Evolutionary conservation across 176 grass and related monocot genomes (phyloP).

Genomic region (Aegilops longissima): DNA sequence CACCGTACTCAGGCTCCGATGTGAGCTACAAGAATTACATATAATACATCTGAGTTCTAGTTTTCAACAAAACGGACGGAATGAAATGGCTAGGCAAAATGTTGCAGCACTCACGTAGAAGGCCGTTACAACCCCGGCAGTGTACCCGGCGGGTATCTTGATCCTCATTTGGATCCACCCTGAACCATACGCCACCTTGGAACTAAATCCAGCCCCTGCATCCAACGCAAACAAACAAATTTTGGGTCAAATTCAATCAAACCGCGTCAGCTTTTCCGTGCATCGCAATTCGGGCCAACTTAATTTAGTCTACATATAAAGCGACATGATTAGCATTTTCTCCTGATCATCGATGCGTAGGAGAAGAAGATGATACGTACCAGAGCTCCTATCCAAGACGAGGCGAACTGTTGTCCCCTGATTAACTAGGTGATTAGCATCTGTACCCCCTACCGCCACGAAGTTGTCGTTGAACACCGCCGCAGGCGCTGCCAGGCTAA

Average conservation of each 20-base stretch:
- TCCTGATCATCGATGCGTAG: too few relatives aligned
- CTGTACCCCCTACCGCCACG: slow-evolving; percentile 39
- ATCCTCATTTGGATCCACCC: slow-evolving; percentile 69
- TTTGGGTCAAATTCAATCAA: not conserved
- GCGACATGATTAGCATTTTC: not conserved
- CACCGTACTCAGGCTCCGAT: not conserved
- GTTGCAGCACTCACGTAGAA: not conserved
- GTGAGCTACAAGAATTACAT: not conserved
- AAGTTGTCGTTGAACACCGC: slow-evolving; percentile 60
- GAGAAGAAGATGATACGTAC: not conserved
- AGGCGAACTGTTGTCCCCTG: slow-evolving; percentile 40
- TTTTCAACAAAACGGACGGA: too few relatives aligned
- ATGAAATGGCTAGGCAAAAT: not conserved
- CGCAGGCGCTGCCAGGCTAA: not conserved
- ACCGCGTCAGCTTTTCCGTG: not conserved
- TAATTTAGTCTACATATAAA: too few relatives aligned
- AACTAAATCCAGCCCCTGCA: slow-evolving; percentile 46
- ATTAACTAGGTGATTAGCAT: slow-evolving; percentile 36
- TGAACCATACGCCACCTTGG: slow-evolving; percentile 48
- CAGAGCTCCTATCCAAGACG: slow-evolving; percentile 63
- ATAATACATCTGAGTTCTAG: not conserved
- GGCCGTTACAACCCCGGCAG: slow-evolving; percentile 61
- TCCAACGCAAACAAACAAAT: not conserved
- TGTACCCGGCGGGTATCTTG: slow-evolving; percentile 53
- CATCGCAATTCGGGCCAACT: too few relatives aligned